Evolutionary conservation across 345 rosid genomes (phyloP), one percentile per base, ranked within the genome.

Genomic region (Carallia brachiata): DNA sequence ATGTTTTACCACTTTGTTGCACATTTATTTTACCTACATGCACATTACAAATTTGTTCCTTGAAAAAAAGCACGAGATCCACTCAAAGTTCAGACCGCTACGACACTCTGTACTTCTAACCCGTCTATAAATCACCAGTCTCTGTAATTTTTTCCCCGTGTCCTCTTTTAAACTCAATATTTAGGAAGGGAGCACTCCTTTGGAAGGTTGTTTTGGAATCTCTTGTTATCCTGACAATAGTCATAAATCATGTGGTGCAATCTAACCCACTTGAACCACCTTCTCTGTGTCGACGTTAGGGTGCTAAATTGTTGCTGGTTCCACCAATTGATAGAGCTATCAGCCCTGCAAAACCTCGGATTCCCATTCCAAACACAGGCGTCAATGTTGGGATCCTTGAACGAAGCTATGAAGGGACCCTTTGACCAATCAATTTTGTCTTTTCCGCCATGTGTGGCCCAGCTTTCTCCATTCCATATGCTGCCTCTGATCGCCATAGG

Each of bases 251-350:
- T 52, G 52, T 84, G 88, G 73, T 93, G 82, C 65, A 80, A 82
- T 74, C 91, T 80, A 12, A 89, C 98, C 97, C 98, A 93, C 72
- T 87, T 84, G 83, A 83, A 84, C 96, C 90, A 84, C 75, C 91
- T 85, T 68, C 81, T 86, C 65, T 93, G 90, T 5, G 48, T 68
- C 71, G 79, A 48, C 37, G 86, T 86, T 4, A 93, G 73, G 39
- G 86, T 81, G 65, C 77, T 79, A 52, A 69, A 88, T 6, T 70
- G 68, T 1, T 73, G 61, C 40, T 75, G 71, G 80, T 91, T 85
- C 98, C 98, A 93, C 98, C 97, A 91, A 50, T 88, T 88, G 4
- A 71, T 56, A 16, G 80, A 32, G 73, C 81, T 83, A 40, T 68
- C 81, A 63, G 73, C 89, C 62, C 84, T 86, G 52, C 98, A 93